Conservation (phyloP, 306 rosid genomes). For the Acacia melanoxylon region DNA sequence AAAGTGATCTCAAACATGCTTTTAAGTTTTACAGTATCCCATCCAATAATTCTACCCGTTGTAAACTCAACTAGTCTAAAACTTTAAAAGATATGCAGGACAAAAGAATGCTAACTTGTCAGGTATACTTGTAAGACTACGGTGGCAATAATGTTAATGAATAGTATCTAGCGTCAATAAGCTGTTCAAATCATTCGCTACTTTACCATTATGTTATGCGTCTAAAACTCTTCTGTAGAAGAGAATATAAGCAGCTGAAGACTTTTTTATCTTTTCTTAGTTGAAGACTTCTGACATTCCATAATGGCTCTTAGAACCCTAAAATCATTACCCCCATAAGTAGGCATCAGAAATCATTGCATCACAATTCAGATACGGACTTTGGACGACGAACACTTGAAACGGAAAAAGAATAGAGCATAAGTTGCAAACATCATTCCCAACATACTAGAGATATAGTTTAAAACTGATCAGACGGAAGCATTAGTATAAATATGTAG, state of each 20-base stretch:
- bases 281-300: slow-evolving; percentile 71
- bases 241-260: slow-evolving; percentile 95
- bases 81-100: slow-evolving; percentile 7
- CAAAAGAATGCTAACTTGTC: slow-evolving; percentile 46
- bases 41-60: slow-evolving; percentile 27
- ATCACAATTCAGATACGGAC: background rate
- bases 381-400: background rate
- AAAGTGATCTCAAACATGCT: too few relatives aligned
- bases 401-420: background rate
- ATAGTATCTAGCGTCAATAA: slow-evolving; percentile 36
- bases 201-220: slow-evolving; percentile 37
- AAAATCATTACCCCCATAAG: slow-evolving; percentile 38
- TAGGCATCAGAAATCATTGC: slow-evolving; percentile 19
- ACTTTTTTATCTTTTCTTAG: slow-evolving; percentile 88
- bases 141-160: slow-evolving; percentile 41
- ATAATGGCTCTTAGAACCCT: slow-evolving; percentile 75
- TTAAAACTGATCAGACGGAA: too few relatives aligned
- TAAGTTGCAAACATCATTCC: background rate
- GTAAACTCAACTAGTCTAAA: slow-evolving; percentile 39
- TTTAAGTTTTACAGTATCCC: slow-evolving; percentile 11
- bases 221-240: slow-evolving; percentile 85
- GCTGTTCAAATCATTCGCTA: slow-evolving; percentile 34
- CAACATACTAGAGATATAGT: too few relatives aligned
- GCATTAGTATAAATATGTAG: too few relatives aligned
- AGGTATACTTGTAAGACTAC: slow-evolving; percentile 41